Evolutionary conservation across 257 asterid species (phyloP).

Genomic region (Striga asiatica): DNA sequence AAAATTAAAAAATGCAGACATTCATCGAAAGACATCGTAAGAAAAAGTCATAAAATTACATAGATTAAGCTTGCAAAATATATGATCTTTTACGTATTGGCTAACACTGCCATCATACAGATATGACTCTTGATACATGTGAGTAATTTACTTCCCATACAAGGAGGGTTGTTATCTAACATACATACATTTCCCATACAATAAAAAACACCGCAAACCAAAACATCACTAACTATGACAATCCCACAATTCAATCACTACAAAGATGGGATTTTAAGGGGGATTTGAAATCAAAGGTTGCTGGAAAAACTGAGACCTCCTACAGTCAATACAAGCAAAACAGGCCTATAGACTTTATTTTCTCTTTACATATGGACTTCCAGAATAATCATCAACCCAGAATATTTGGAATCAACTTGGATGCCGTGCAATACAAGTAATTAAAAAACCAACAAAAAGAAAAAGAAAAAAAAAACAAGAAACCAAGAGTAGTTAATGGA

Average conservation of each 20-base stretch:
- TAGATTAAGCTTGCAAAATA: neutral
- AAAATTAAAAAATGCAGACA: neutral
- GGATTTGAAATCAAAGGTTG: neutral
- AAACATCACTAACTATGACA: neutral
- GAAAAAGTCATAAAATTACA: neutral
- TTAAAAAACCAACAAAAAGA: neutral
- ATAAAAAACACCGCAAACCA: neutral
- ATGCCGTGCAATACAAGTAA: constrained; percentile 5
- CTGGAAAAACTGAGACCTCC: neutral
- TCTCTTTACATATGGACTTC: neutral
- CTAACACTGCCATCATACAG: neutral
- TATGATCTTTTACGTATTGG: neutral
- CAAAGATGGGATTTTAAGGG: neutral
- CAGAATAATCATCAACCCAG: constrained; percentile 1
- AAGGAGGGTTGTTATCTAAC: neutral
- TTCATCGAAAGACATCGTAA: neutral
- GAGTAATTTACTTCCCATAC: neutral
- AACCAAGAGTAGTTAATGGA: too few species aligned
- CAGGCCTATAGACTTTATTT: neutral
- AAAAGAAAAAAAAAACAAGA: neutral
- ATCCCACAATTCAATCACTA: constrained; percentile 1
- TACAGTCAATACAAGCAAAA: neutral
- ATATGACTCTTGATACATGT: too few species aligned
- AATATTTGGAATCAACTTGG: neutral
- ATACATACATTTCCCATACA: neutral